Evolutionary conservation across 2,329 filamentous ascomycete genomes (phyloP).

Genomic region (Saccharata proteae): DNA sequence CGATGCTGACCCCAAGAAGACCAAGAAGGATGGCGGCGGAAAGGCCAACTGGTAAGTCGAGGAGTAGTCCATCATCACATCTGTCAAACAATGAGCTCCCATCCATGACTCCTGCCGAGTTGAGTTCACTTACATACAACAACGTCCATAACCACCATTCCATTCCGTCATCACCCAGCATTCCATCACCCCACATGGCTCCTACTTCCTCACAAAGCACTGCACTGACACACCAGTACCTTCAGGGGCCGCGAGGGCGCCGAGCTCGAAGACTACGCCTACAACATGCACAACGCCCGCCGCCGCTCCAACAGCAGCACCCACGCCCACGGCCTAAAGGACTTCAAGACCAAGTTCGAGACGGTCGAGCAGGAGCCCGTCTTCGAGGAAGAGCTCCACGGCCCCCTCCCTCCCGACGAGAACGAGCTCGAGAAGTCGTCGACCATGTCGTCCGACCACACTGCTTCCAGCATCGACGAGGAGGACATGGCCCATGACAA

Average conservation of each 20-base stretch:
- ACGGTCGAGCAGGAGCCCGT: slow-evolving; percentile 78
- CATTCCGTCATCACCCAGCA: slow-evolving; percentile 1
- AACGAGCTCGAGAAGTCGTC: slow-evolving; percentile 38
- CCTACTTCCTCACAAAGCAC: background rate
- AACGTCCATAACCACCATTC: too few species aligned
- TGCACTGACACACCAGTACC: slow-evolving; percentile 11
- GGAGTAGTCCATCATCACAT: background rate
- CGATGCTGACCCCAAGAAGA: slow-evolving; percentile 77
- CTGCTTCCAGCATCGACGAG: slow-evolving; percentile 49
- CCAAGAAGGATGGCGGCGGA: slow-evolving; percentile 91
- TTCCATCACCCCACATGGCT: background rate
- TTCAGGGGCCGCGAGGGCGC: slow-evolving; percentile 70
- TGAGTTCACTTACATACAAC: too few species aligned
- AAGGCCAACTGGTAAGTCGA: slow-evolving; percentile 83
- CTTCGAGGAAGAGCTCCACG: slow-evolving; percentile 79
- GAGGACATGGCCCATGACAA: slow-evolving; percentile 26
- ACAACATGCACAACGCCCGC: slow-evolving; percentile 74
- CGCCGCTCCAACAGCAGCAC: slow-evolving; percentile 87
- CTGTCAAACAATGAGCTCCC: background rate
- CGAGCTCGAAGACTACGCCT: slow-evolving; percentile 72
- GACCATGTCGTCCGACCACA: slow-evolving; percentile 32
- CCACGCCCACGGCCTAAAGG: slow-evolving; percentile 54
- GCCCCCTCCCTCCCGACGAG: slow-evolving; percentile 46
- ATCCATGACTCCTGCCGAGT: too few species aligned
- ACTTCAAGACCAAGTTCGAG: slow-evolving; percentile 97